Base-by-base conservation (phyloP, 805 yeast genomes). In the Yarrowia keelungensis region DNA sequence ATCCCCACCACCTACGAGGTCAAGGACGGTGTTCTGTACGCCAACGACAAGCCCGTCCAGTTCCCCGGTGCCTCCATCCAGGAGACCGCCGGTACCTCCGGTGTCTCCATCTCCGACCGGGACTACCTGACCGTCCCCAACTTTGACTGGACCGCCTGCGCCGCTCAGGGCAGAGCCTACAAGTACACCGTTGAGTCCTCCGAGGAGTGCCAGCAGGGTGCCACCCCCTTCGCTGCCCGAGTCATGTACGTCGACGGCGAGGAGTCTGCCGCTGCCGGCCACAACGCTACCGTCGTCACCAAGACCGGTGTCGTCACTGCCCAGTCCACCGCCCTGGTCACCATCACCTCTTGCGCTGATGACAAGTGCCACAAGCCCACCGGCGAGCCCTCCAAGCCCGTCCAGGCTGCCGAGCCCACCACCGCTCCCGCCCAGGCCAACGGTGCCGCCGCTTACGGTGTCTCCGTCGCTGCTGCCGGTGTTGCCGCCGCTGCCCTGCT, bases 321-420 rank as follows among this genome's bases (percentile, higher is more conserved):
- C 59, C 7, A 53, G 45, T 53, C 59, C 59, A 53, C 59, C 19
- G 45, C 47, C 15, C 47, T 56, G 15, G 62, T 56, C 62, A 56
- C 62, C 62, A n/a, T 56, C 47, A 56, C 62, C 47, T 56, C 62
- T 56, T 56, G 62, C 38, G 47, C 22, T 38, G 62, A 56, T 10
- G 62, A 56, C 62, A 56, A 56, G 62, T 56, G 62, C 62, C 62
- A 56, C 62, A 56, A 56, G 62, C 26, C 62, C 39, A 56, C 62
- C 22, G 47, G 47, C 14, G 62, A 22, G 47, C 26, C 62, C 35
- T 41, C 62, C 62, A 41, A 56, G 62, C 62, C 62, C 46, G 46
- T 11, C 62, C 62, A 56, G 62, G 62, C 43, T 7, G 10, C 36
- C 36, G 10, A 9, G n/a, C 26, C 46, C 47, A 56, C 62, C 62